Percentiles rank a stretch among this genome's conserved stretches.
phyloP scores from a whole-genome alignment of 306 rosid genomes.

The Senna tora region DNA sequence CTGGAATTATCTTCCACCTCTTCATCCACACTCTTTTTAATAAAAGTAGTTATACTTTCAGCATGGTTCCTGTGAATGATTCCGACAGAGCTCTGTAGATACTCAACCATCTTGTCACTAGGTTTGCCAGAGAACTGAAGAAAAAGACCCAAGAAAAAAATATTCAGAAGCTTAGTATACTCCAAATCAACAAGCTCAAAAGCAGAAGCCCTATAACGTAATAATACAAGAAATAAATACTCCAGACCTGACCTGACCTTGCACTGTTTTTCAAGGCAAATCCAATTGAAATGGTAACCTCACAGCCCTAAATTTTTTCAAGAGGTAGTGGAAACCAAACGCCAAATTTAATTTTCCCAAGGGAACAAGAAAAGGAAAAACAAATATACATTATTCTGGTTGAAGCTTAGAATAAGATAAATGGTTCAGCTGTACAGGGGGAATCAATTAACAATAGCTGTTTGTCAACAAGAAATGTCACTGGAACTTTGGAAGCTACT shows the following conservation, averaged over 20 bases:
- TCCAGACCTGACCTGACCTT: background rate
- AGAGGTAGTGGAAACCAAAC: background rate
- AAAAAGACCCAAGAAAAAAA: slow-evolving; percentile 13
- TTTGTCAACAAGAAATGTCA: background rate
- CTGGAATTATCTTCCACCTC: slow-evolving; percentile 70
- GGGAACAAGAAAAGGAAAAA: background rate
- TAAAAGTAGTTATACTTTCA: slow-evolving; percentile 85
- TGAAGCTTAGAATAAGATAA: background rate
- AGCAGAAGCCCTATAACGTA: background rate
- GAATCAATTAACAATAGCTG: background rate
- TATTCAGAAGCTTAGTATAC: background rate
- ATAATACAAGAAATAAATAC: slow-evolving; percentile 12
- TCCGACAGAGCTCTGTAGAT: slow-evolving; percentile 87
- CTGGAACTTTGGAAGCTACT: no score
- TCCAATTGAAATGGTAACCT: background rate
- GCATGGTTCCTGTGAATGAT: slow-evolving; percentile 97
- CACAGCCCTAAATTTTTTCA: background rate
- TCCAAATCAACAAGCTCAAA: slow-evolving; percentile 13
- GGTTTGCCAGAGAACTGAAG: slow-evolving; percentile 86
- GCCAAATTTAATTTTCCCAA: background rate
- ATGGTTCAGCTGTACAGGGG: background rate
- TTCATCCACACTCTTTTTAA: slow-evolving; percentile 86
- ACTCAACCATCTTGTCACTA: slow-evolving; percentile 87
- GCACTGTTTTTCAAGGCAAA: background rate
- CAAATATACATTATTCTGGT: background rate